Evolutionary conservation across 257 asterid species (phyloP).

Genomic region (Solanum corneliomulleri): DNA sequence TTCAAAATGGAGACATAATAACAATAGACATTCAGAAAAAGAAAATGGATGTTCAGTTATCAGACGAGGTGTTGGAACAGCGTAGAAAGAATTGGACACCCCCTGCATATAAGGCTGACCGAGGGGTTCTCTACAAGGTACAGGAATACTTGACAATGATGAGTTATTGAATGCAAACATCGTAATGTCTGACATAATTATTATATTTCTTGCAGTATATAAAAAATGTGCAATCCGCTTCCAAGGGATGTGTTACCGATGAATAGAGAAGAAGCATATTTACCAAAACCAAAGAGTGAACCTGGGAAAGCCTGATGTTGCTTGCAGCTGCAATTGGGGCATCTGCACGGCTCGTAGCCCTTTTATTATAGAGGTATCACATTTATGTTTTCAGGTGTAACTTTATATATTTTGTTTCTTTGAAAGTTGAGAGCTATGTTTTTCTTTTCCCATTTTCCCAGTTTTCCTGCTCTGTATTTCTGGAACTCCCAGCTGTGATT

Average conservation of each 20-base stretch:
- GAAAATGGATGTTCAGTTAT: slow-evolving; percentile 58
- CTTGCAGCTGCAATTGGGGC: neutral
- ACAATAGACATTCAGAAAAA: slow-evolving; percentile 59
- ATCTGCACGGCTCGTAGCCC: neutral
- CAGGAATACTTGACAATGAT: neutral
- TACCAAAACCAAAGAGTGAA: neutral
- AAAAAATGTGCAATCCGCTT: slow-evolving; percentile 77
- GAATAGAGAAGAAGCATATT: slow-evolving; percentile 26
- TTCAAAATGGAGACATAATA: slow-evolving; percentile 64
- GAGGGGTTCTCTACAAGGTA: slow-evolving; percentile 94
- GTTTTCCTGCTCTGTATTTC: neutral
- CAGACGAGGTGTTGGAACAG: slow-evolving; percentile 55
- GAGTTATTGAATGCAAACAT: neutral
- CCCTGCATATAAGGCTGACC: slow-evolving; percentile 63
- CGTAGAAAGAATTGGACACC: slow-evolving; percentile 75
- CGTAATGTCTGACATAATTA: neutral
- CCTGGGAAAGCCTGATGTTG: neutral
- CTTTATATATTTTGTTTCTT: neutral
- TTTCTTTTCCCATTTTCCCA: neutral
- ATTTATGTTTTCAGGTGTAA: neutral
- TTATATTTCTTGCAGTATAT: slow-evolving; percentile 43
- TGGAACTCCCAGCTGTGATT: neutral
- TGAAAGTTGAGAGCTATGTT: neutral
- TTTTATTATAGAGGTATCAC: neutral
- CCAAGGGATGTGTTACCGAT: slow-evolving; percentile 89